These are phyloP conservation scores for Fusarium marasasianum DNA, from an alignment of 2,329 filamentous ascomycete species.

Conservation along the genomic window DNA sequence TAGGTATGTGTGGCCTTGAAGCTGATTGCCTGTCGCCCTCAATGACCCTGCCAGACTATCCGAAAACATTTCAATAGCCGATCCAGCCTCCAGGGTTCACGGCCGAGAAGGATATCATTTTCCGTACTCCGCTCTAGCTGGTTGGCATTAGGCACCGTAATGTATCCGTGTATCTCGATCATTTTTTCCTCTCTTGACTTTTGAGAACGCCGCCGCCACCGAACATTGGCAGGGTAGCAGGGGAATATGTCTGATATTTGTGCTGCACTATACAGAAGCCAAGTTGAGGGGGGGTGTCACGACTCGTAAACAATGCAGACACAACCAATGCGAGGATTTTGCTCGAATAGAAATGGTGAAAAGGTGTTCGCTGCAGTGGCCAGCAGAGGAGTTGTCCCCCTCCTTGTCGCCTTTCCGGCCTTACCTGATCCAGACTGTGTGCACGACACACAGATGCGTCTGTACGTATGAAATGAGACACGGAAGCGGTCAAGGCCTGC, in stretches of 20 bases:
- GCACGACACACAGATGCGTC: constrained; percentile 19
- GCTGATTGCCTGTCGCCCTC: constrained; percentile 12
- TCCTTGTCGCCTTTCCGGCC: constrained; percentile 10
- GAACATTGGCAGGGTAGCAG: constrained; percentile 2
- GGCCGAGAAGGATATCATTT: constrained; percentile 20
- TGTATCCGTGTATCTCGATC: constrained; percentile 3
- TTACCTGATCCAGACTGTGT: constrained; percentile 11
- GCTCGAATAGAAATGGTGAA: constrained; percentile 24
- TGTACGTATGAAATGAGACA: constrained; percentile 20
- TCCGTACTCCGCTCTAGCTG: constrained; percentile 8
- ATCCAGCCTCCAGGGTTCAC: constrained; percentile 19
- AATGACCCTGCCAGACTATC: constrained; percentile 16
- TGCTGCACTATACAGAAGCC: constrained; percentile 1
- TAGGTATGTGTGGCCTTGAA: constrained; percentile 4
- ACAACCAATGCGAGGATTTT: constrained; percentile 14
- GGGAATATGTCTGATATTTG: neutral
- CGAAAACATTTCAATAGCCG: constrained; percentile 25
- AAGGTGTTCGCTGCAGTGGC: constrained; percentile 20
- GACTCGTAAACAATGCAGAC: constrained; percentile 13
- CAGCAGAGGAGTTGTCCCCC: constrained; percentile 8
- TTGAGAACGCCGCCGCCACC: constrained; percentile 16
- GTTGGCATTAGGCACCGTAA: neutral
- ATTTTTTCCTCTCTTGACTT: neutral
- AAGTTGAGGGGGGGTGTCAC: constrained; percentile 4
- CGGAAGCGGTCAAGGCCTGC: constrained; percentile 25